phyloP scores from a whole-genome alignment of 768 basidiomycete species.

The Macrolepiota albuminosa region DNA sequence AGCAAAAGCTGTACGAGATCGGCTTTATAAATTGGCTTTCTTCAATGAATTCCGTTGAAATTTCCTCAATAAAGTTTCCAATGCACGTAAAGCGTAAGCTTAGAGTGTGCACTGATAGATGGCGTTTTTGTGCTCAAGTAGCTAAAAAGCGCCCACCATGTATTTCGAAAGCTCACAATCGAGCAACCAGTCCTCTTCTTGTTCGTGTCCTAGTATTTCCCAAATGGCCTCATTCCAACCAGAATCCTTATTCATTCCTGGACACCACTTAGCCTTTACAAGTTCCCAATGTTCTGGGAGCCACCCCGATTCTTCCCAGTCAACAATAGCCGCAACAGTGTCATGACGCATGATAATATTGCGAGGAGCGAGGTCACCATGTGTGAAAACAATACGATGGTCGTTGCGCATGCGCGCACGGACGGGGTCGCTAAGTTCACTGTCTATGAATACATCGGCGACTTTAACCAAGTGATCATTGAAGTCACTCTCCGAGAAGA shows the following conservation, averaged over 20 bases:
- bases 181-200: slow-evolving; percentile 5
- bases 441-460: slow-evolving; percentile 4
- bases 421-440: slow-evolving; percentile 4
- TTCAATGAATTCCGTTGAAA: background rate
- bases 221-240: slow-evolving; percentile 9
- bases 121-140: background rate
- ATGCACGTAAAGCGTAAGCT: background rate
- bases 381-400: slow-evolving; percentile 24
- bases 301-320: slow-evolving; percentile 30
- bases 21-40: background rate
- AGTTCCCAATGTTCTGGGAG: slow-evolving; percentile 30
- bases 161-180: slow-evolving; percentile 7
- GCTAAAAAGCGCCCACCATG: slow-evolving; percentile 6
- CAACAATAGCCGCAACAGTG: slow-evolving; percentile 24
- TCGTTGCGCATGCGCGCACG: slow-evolving; percentile 2
- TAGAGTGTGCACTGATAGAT: background rate
- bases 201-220: slow-evolving; percentile 2
- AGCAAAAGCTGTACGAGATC: background rate
- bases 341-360: slow-evolving; percentile 33
- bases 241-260: slow-evolving; percentile 3
- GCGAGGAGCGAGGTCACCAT: slow-evolving; percentile 36
- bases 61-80: background rate
- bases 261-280: slow-evolving; percentile 8
- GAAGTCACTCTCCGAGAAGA: slow-evolving; percentile 2
- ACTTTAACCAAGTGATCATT: slow-evolving; percentile 7